Conservation (phyloP, 2,329 filamentous ascomycete species). For the Stylonectria norvegica region DNA sequence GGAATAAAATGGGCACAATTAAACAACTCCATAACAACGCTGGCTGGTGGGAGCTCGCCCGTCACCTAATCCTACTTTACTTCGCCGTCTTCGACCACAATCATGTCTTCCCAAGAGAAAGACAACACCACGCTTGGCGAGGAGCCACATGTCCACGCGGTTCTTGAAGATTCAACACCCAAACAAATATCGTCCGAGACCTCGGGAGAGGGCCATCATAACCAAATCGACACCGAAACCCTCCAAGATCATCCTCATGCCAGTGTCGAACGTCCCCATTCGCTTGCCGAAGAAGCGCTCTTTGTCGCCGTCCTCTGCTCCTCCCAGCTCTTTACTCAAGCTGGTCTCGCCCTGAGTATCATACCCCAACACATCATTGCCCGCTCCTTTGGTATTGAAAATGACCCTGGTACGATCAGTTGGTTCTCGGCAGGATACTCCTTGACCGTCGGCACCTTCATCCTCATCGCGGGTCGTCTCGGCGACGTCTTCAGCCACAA, state of each 20-base stretch:
- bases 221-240: too few relatives aligned
- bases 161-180: neutral
- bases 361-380: slow-evolving; percentile 41
- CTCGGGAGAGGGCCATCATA: slow-evolving; percentile 2
- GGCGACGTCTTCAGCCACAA: slow-evolving; percentile 54
- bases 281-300: slow-evolving; percentile 2
- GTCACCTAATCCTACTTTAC: slow-evolving; percentile 1
- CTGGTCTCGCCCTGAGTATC: slow-evolving; percentile 17
- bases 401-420: slow-evolving; percentile 37
- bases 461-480: slow-evolving; percentile 50
- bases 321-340: slow-evolving; percentile 21
- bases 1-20: neutral
- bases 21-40: neutral
- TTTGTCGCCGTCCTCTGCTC: slow-evolving; percentile 17
- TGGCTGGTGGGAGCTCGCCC: neutral
- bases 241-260: too few relatives aligned
- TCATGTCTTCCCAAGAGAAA: slow-evolving; percentile 4
- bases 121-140: slow-evolving; percentile 2
- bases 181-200: slow-evolving; percentile 1
- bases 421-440: slow-evolving; percentile 55
- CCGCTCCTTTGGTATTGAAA: slow-evolving; percentile 38
- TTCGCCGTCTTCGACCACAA: slow-evolving; percentile 1
- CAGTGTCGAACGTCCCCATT: slow-evolving; percentile 3
- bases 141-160: too few relatives aligned
- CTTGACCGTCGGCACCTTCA: slow-evolving; percentile 50